Conservation (phyloP, 164 flowering plant species). For the Warburgia ugandensis region DNA sequence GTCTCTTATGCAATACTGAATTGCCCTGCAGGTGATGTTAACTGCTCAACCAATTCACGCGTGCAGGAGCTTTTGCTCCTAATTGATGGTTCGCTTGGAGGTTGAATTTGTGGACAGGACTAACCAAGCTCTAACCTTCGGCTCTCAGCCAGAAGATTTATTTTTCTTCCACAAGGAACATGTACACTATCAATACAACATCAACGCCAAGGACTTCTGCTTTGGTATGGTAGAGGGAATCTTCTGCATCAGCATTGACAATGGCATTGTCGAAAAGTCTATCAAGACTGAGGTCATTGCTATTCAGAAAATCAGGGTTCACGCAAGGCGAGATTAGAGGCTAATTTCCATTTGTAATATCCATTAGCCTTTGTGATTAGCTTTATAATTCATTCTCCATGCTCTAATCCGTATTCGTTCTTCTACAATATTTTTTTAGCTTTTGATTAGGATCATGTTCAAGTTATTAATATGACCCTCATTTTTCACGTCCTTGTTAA, state of each 20-base stretch:
- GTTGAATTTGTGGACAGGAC: constrained; percentile 23
- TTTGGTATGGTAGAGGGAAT: constrained; percentile 11
- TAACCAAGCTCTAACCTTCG: constrained; percentile 20
- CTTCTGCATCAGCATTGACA: constrained; percentile 15
- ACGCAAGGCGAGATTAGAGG: too few species aligned
- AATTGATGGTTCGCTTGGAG: constrained; percentile 16
- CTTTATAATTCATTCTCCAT: too few species aligned
- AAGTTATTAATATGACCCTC: too few species aligned
- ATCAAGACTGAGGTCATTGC: constrained; percentile 20
- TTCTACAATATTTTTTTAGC: too few species aligned
- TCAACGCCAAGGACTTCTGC: constrained; percentile 14
- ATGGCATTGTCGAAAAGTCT: constrained; percentile 13
- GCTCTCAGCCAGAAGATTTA: constrained; percentile 19
- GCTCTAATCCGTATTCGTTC: too few species aligned
- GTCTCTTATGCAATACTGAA: constrained; percentile 22
- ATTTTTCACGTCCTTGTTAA: too few species aligned
- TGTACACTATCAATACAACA: constrained; percentile 14
- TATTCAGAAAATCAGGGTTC: constrained; percentile 19
- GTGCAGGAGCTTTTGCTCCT: constrained; percentile 27
- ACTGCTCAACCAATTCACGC: constrained; percentile 29
- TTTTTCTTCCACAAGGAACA: constrained; percentile 24
- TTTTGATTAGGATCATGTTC: too few species aligned
- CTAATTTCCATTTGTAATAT: too few species aligned
- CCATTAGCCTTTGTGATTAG: too few species aligned
- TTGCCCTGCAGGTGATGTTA: constrained; percentile 17